phyloP scores from a whole-genome alignment of 352 stramenopile species.

The Lagenidium sp. region DNA sequence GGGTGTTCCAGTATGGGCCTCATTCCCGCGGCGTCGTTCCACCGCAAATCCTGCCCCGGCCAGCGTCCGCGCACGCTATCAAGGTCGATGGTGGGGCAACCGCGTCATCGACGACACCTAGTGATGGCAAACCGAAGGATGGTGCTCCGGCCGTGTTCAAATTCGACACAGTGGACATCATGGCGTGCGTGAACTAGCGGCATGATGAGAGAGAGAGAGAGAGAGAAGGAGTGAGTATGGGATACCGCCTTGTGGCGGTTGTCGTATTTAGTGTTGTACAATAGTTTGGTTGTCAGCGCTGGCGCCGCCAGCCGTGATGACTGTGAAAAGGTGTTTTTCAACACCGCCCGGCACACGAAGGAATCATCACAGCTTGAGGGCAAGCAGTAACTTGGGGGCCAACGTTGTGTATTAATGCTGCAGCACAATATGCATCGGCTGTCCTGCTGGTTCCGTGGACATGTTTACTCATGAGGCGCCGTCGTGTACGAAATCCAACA shows the following conservation, averaged over 20 bases:
- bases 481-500: constrained; percentile 85
- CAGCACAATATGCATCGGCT: too few relatives aligned
- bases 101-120: constrained; percentile 12
- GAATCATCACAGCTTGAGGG: too few relatives aligned
- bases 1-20: constrained; percentile 45
- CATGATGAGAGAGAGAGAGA: constrained; percentile 3
- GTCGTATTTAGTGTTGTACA: constrained; percentile 46
- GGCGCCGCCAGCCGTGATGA: neutral
- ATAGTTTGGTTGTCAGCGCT: constrained; percentile 31
- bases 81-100: constrained; percentile 11
- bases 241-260: constrained; percentile 7
- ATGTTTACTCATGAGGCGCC: constrained; percentile 38
- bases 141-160: constrained; percentile 30
- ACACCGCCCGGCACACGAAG: constrained; percentile 49
- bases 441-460: neutral
- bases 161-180: constrained; percentile 82
- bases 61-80: constrained; percentile 6
- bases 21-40: constrained; percentile 26
- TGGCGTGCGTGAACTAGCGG: constrained; percentile 72
- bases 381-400: too few relatives aligned
- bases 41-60: constrained; percentile 33
- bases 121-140: neutral
- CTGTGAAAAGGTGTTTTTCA: constrained; percentile 75
- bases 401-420: too few relatives aligned
- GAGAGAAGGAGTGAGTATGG: too few relatives aligned